Base-by-base conservation (phyloP, 495 filamentous ascomycete species). In the Umbilicaria muhlenbergii region DNA sequence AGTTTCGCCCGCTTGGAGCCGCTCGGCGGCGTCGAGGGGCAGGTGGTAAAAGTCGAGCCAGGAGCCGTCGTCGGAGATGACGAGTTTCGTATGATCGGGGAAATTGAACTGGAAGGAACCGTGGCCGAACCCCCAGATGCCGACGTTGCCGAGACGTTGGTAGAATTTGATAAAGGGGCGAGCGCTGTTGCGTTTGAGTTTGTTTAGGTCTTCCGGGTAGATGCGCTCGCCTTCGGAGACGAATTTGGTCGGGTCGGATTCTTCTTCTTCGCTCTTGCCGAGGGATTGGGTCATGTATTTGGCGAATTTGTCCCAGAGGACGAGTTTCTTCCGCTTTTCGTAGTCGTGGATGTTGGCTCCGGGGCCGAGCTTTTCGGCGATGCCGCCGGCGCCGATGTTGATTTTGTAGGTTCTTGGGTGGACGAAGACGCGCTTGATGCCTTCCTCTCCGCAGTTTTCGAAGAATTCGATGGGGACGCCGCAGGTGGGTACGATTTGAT, bases 101-200 rank as follows among this genome's bases (percentile, higher is more conserved):
- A 95, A 98, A 60, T 98, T 95, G 63, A 94, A 83, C 74, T 91
- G 55, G 52, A 94, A 78, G 50, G 84, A 78, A 1, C 87, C 87
- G 58, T 94, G 85, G 32, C 71, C 73, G 46, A 94, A 94, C 45
- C 78, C 82, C 88, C 89, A 89, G 55, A 87, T 77, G 21, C 86
- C 83, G 32, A 89, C 81, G 54, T 86, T 84, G 12, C 89, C 83
- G 42, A 88, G 74, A 32, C 87, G 71, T 60, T 94, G 83, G 60
- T 94, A 92, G 55, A 93, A 93, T 12, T 79, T 85, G 38, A 92
- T 77, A 28, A 86, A 81, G 39, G 81, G 79, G 12, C 66, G 65
- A 5, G 65, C 63, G 15, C 34, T 43, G 32, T 43, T 49, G 17
- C 46, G 41, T 34, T 18, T 41, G 11, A 34, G 31, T 24, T 32